Evolutionary conservation across 495 filamentous ascomycete genomes (phyloP), one percentile per base, ranked within the genome.

Genomic region (Saxophila tyrrhenica): DNA sequence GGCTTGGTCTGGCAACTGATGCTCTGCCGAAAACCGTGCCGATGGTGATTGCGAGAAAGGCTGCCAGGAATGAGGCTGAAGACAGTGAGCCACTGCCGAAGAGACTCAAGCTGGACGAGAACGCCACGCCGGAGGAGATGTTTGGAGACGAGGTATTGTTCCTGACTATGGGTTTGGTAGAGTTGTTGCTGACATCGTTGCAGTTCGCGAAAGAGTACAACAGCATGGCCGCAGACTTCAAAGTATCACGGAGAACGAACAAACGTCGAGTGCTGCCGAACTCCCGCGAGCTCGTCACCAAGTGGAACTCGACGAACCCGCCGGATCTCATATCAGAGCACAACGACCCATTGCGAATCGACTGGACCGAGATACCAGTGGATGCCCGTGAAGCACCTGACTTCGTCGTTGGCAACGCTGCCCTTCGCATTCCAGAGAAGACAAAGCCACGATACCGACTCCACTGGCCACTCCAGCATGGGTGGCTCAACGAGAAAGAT

Each of bases 221-320:
- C 24, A 79, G 82, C 51, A 86, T 91, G 87, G 84, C 78, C 50
- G 79, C 80, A 41, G 91, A 95, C 17, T 77, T 97, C 54, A 95
- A 94, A 70, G 70, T 81, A 7, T 85, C 84, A 48, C 94, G 97
- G 89, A 84, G 91, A 49, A 74, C 78, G 54, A 95, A 94, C 72
- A 96, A 95, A 73, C 82, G 85, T 50, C 83, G 90, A 58, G 87
- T 95, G 16, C 72, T 97, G 20, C 92, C 94, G 20, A 97, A 96
- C 68, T 94, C 90, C 0, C 95, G 94, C 64, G 92, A 97, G 56
- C 73, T 94, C 58, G 89, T 94, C 1, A 77, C 91, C 51, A 96
- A 94, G 65, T 96, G 83, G 71, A 98, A 98, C 65, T 78, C 86
- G 38, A 78, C 85, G 38, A 85, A 79, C 0, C 77, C 81, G 17